These are phyloP conservation scores for Yamadazyma atmosphaerica DNA, from an alignment of 1,139 yeast species.

Conservation along the genomic window DNA sequence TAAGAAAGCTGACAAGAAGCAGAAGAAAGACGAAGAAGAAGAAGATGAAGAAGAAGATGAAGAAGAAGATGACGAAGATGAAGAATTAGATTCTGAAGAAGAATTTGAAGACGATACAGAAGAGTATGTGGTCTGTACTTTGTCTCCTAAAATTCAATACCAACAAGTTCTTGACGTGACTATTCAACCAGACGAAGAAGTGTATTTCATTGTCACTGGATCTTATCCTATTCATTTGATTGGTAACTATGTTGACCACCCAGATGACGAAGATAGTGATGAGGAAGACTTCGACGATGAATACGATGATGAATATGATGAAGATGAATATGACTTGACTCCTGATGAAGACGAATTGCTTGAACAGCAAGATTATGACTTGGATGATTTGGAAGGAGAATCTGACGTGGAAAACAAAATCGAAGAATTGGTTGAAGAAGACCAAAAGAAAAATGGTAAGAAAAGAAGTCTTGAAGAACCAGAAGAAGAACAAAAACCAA, in stretches of 20 bases:
- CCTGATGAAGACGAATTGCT: constrained; percentile 87
- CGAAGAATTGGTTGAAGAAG: constrained; percentile 62
- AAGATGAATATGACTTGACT: constrained; percentile 81
- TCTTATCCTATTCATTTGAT: constrained; percentile 89
- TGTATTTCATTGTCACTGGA: constrained; percentile 91
- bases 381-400: constrained; percentile 62
- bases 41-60: constrained; percentile 31
- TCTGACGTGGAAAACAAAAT: constrained; percentile 57
- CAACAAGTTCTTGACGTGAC: constrained; percentile 92
- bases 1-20: background rate
- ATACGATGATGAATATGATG: constrained; percentile 54
- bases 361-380: constrained; percentile 34
- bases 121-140: constrained; percentile 84
- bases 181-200: constrained; percentile 91
- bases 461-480: constrained; percentile 29
- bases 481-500: constrained; percentile 16
- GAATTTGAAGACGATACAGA: constrained; percentile 60
- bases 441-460: constrained; percentile 38
- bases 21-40: too few species aligned
- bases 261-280: constrained; percentile 70
- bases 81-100: constrained; percentile 53
- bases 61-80: constrained; percentile 49
- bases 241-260: constrained; percentile 96
- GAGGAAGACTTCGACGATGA: constrained; percentile 50
- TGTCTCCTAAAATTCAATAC: constrained; percentile 79